phyloP scores from a whole-genome alignment of 768 basidiomycete genomes.

The Naganishia vaughanmartiniae region DNA sequence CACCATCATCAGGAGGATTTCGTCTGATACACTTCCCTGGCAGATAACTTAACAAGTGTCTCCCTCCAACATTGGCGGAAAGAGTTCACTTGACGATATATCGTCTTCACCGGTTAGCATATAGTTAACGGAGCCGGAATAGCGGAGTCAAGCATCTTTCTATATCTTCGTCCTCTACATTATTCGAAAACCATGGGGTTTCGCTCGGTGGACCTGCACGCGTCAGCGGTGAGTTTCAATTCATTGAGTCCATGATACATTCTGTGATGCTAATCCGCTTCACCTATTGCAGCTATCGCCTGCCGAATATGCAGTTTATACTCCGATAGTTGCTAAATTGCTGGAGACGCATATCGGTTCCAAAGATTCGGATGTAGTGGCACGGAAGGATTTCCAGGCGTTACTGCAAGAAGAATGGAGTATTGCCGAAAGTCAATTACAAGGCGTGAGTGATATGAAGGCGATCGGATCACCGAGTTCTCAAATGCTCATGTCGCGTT shows the following conservation, averaged over 20 bases:
- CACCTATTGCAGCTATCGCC: conserved; percentile 7
- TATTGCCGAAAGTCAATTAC: not conserved
- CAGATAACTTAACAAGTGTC: no score
- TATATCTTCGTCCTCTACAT: no score
- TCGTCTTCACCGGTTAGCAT: no score
- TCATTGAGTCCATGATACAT: not conserved
- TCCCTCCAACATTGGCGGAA: no score
- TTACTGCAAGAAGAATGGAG: conserved; percentile 3
- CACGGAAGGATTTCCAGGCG: conserved; percentile 6
- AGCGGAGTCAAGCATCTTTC: no score
- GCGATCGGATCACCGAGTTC: not conserved
- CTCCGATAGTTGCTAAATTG: conserved; percentile 9
- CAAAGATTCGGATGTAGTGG: not conserved
- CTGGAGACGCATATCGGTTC: conserved; percentile 6
- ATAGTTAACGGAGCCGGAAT: no score
- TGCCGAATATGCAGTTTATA: conserved; percentile 10
- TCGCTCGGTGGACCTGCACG: not conserved
- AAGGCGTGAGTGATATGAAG: not conserved
- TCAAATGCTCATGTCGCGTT: not conserved
- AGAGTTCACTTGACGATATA: no score
- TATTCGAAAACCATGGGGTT: not conserved
- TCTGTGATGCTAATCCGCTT: not conserved
- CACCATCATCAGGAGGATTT: no score
- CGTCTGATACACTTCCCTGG: no score
- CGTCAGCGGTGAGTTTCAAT: not conserved